These are phyloP conservation scores for Penstemon eatonii DNA, from an alignment of 257 asterid species.

Conservation along the genomic window DNA sequence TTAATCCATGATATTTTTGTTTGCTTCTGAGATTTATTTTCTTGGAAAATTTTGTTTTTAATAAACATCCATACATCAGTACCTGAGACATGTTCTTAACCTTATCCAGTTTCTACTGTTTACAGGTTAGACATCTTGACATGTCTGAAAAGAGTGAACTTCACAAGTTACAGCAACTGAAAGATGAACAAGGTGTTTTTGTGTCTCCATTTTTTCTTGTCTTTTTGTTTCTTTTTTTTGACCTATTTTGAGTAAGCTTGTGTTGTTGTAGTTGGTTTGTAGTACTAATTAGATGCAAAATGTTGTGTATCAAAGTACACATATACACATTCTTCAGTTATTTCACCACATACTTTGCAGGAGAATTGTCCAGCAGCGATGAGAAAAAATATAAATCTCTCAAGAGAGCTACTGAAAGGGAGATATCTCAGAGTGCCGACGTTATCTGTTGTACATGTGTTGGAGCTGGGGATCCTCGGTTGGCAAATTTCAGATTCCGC, in stretches of 20 bases:
- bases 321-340: constrained; percentile 4
- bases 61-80: not conserved
- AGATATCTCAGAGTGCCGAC: constrained; percentile 99
- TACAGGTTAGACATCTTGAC: constrained; percentile 96
- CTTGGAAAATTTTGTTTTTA: not conserved
- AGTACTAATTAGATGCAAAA: constrained; percentile 3
- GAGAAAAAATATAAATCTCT: constrained; percentile 92
- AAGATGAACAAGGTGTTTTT: constrained; percentile 92
- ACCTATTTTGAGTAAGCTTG: constrained; percentile 1
- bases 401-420: constrained; percentile 98
- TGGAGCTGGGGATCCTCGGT: constrained; percentile 99
- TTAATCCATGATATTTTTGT: constrained; percentile 7
- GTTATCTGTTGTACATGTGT: constrained; percentile 99
- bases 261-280: constrained; percentile 8
- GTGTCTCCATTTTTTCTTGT: not conserved
- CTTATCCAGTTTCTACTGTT: constrained; percentile 9
- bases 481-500: constrained; percentile 93
- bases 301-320: not conserved
- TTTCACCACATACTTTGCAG: constrained; percentile 39
- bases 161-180: constrained; percentile 91
- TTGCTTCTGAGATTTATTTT: not conserved
- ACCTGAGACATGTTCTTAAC: constrained; percentile 8
- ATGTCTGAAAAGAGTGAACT: constrained; percentile 99
- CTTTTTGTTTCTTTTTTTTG: not conserved
- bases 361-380: constrained; percentile 95